Base-by-base conservation (phyloP, 768 basidiomycete species). In the Calocera viscosa region DNA sequence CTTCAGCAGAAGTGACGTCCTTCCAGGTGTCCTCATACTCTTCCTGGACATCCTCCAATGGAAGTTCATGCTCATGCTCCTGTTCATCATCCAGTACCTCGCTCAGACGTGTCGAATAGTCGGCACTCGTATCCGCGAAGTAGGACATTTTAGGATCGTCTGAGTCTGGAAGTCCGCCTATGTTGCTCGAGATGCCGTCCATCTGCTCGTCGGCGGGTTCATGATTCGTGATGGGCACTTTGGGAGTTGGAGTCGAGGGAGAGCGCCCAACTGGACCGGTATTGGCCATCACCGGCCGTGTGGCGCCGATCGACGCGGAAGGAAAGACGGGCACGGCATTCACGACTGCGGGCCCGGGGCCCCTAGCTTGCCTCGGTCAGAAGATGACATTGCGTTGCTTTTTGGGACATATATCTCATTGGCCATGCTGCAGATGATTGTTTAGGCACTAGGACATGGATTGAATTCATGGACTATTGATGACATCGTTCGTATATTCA, bases 41-140 rank as follows among this genome's bases (percentile, higher is more conserved):
- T 16, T 77, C 77, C 64, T 80, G 74, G 34, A 80, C 79, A 22
- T 75, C 78, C 35, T 80, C 79, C 30, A 32, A 38, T 79, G 78
- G 53, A 84, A 81, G 41, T 81, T 81, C 79, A 40, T 35, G 60
- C 33, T 41, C 65, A 24, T 64, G 39, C 22, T 35, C 66, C 30
- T 64, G 63, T 12, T 89, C 88, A 34, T 81, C 78, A 19, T 85
- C 90, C 39, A 93, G 80, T 26, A 89, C 85, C 64, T 90, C 88
- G 49, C 84, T 81, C 64, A 94, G 76, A 70, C 84, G 87, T 67
- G 86, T 83, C 12, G 77, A 78, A 74, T 94, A 94, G 40, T 64
- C 81, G 30, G 35, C 53, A 10, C 53, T 60, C 16, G 53, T 60
- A 33, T 33, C 63, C 30, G 53, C 53, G 30, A 60, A 60, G 53